Conservation (phyloP, 768 basidiomycete genomes). For the Boletus barrowsii region DNA sequence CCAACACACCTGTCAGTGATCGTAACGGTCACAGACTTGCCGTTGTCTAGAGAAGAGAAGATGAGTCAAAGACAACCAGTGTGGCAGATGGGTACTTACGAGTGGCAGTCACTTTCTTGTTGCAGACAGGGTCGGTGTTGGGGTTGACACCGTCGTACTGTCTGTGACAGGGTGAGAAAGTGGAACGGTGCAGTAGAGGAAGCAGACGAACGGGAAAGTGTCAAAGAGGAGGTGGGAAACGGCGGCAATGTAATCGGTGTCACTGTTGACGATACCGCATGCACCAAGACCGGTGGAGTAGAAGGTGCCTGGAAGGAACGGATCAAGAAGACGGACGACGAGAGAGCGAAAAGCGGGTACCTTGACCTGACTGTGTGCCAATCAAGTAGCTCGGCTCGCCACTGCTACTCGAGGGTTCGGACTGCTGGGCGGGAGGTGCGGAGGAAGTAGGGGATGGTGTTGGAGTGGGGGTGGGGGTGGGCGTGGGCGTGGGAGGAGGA, state of each 20-base stretch:
- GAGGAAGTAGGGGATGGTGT: constrained; percentile 3
- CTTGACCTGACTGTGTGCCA: constrained; percentile 52
- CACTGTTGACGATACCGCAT: constrained; percentile 36
- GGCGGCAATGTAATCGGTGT: constrained; percentile 34
- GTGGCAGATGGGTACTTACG: constrained; percentile 40
- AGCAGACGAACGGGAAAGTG: constrained; percentile 30
- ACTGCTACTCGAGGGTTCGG: constrained; percentile 6
- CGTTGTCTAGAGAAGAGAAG: constrained; percentile 41
- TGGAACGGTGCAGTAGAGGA: neutral
- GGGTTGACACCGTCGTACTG: constrained; percentile 59
- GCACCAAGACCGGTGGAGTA: constrained; percentile 38
- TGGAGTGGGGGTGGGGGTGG: neutral
- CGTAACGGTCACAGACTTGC: constrained; percentile 45
- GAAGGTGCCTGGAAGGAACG: constrained; percentile 28
- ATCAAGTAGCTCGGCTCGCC: constrained; percentile 38
- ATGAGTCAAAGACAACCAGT: constrained; percentile 3
- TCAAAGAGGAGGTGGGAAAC: constrained; percentile 35
- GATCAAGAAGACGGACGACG: neutral
- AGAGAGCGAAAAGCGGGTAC: constrained; percentile 17
- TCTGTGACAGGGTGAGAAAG: constrained; percentile 32
- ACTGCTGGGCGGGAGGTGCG: constrained; percentile 12
- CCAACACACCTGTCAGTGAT: constrained; percentile 63
- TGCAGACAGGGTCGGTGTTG: constrained; percentile 74
- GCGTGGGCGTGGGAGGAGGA: neutral
- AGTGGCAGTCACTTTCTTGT: constrained; percentile 37